Evolutionary conservation across 169 alveolate genomes (phyloP).

Genomic region (Amoebophrya sp.): DNA sequence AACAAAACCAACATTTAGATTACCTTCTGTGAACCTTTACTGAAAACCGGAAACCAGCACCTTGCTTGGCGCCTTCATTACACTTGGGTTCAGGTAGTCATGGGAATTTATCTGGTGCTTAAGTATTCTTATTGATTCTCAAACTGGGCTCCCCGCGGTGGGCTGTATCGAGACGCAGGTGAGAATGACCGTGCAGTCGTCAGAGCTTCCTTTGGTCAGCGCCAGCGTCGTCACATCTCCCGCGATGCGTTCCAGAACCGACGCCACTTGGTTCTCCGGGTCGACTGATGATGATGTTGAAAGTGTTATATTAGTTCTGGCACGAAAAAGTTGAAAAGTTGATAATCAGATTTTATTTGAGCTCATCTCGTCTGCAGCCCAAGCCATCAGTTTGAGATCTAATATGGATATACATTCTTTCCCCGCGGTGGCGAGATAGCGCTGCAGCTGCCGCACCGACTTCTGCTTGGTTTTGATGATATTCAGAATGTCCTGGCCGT

Average conservation of each 20-base stretch:
- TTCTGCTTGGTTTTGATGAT: background rate
- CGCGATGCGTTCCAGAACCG: background rate
- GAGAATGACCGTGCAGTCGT: background rate
- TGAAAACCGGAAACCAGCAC: too few relatives aligned
- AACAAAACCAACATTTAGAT: too few relatives aligned
- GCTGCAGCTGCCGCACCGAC: background rate
- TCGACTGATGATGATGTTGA: background rate
- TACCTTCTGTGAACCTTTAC: too few relatives aligned
- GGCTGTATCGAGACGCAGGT: background rate
- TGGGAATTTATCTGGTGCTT: too few relatives aligned
- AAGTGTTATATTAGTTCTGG: background rate
- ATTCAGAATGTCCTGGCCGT: background rate
- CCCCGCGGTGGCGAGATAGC: background rate
- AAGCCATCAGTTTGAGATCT: too few relatives aligned
- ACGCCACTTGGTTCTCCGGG: background rate
- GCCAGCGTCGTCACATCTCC: background rate
- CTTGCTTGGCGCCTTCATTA: too few relatives aligned
- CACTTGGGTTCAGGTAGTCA: too few relatives aligned
- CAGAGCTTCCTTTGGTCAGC: background rate
- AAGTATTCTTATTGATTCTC: too few relatives aligned
- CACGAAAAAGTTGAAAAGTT: too few relatives aligned
- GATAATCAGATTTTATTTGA: too few relatives aligned
- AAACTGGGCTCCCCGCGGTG: too few relatives aligned
- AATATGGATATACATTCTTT: background rate
- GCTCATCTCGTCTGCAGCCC: too few relatives aligned